Base-by-base conservation (phyloP, 768 basidiomycete genomes). In the Psilocybe subaeruginosa region DNA sequence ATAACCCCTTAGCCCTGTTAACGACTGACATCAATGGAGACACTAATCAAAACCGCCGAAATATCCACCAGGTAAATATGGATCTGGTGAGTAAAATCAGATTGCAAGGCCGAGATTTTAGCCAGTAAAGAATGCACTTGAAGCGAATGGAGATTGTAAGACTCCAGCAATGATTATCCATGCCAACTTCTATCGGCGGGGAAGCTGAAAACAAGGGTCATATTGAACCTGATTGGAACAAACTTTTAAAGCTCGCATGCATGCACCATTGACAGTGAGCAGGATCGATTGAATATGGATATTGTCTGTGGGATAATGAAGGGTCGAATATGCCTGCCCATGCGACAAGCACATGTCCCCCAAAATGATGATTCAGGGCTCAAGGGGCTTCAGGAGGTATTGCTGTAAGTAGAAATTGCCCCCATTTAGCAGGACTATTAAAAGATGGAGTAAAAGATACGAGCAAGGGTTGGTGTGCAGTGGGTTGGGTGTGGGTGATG, bases 261-360 rank as follows among this genome's bases (percentile, higher is more conserved):
- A 54, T 58, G 53, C 55, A 49, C 27, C 50, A 49, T 55, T 55
- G 56, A 58, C 33, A 61, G 57, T 57, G 52, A 48, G 62, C 54
- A 58, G 53, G 30, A 17, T 16, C 16, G 33, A 53, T 33, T 37
- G 30, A 51, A 27, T 16, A 19, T 17, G 47, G 16, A 49, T 33
- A 35, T 41, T 49, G 39, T 49, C 41, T 47, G 47, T 55, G 46
- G 54, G 46, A 48, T 55, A 55, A 39, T 27, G 33, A 60, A 54
- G 59, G 37, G 54, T 59, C 39, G 57, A 31, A 14, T 5, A 35
- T 35, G 33, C 33, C 33, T 35, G 33, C 23, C 59, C 63, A 61
- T 64, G 63, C 52, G 59, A 64, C 39, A 39, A 35, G 29, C 59
- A 64, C 59, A 64, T 61, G 63, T 64, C 35, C 52, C 37, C 35